phyloP scores from a whole-genome alignment of 1,284 basidiomycete species.

The Pseudomicrostroma phylloplanum region DNA sequence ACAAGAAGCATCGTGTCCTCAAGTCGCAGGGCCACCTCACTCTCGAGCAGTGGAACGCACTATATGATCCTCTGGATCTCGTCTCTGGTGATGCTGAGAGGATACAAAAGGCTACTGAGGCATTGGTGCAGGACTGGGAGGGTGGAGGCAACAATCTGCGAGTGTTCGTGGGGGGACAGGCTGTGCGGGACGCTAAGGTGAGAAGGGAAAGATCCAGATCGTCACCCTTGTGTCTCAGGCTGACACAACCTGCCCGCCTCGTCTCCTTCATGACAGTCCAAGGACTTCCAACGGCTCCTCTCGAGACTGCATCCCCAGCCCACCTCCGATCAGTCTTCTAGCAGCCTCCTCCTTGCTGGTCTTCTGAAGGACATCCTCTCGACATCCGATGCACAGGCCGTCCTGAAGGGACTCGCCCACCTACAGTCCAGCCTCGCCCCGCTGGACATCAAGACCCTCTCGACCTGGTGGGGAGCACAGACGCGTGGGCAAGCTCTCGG shows the following conservation, averaged over 20 bases:
- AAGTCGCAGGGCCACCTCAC: neutral
- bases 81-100: neutral
- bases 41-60: neutral
- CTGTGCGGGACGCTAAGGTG: no score
- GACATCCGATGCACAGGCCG: neutral
- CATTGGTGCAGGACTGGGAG: slow-evolving; percentile 1
- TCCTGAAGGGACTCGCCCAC: neutral
- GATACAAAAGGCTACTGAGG: neutral
- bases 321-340: no score
- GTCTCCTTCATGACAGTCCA: no score
- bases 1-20: neutral
- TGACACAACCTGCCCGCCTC: no score
- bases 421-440: neutral
- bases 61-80: slow-evolving; percentile 4
- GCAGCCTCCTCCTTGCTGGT: no score
- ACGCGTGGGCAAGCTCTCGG: no score
- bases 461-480: no score
- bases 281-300: no score
- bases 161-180: neutral
- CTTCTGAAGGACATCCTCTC: neutral
- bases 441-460: no score
- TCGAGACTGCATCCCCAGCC: no score
- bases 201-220: no score
- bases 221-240: no score
- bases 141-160: slow-evolving; percentile 4